Conservation (phyloP, 208 protist species). For the Naegleria fowleri region DNA sequence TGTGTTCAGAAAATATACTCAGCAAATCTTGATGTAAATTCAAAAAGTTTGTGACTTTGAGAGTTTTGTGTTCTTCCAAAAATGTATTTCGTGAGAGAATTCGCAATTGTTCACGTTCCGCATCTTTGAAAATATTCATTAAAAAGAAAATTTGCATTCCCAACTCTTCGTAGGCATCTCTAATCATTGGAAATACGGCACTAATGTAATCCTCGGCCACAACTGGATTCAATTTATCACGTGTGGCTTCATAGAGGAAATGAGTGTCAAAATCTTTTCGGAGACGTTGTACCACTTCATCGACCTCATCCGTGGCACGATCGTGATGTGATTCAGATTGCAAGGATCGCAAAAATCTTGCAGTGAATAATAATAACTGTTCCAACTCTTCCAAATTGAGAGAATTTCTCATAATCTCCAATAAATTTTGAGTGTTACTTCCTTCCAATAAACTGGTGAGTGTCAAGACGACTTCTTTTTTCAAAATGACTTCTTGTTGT, state of each 20-base stretch:
- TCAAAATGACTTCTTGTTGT: not conserved
- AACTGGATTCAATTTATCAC: not conserved
- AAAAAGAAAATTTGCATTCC: not conserved
- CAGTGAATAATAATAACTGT: not conserved
- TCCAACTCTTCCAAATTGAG: not conserved
- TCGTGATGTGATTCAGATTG: not conserved
- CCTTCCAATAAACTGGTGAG: not conserved
- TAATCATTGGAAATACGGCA: not conserved
- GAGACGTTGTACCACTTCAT: not conserved
- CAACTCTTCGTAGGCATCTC: not conserved
- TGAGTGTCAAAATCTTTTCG: not conserved
- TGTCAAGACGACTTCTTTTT: not conserved
- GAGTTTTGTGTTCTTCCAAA: not conserved
- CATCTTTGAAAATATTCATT: constrained; percentile 4
- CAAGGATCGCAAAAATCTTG: not conserved
- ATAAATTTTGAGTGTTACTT: not conserved
- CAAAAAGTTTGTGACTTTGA: not conserved
- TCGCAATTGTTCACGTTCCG: not conserved
- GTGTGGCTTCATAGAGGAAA: not conserved
- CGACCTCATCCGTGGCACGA: not conserved
- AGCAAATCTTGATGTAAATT: not conserved
- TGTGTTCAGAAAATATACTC: not conserved
- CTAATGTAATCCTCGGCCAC: not conserved
- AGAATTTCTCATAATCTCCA: not conserved
- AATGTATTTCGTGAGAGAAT: not conserved